Evolutionary conservation across 2,329 filamentous ascomycete genomes (phyloP).

Genomic region (Cercospora sp.): DNA sequence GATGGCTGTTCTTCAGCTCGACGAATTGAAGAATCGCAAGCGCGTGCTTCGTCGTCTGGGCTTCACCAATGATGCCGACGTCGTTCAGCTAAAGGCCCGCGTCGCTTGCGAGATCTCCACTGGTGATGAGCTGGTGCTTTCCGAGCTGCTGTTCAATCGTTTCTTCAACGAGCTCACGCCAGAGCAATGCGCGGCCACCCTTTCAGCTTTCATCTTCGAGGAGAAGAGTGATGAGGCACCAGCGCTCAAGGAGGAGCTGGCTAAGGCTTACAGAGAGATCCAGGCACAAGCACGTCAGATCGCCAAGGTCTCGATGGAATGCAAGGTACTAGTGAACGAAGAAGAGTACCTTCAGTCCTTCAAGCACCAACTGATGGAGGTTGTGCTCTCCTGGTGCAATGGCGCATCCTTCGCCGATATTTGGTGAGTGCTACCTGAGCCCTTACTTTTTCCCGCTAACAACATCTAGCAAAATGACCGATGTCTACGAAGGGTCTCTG

Average conservation of each 20-base stretch:
- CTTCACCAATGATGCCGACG: conserved; percentile 93
- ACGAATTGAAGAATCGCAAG: conserved; percentile 95
- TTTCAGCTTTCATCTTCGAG: conserved; percentile 96
- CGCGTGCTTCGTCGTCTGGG: conserved; percentile 88
- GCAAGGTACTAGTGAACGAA: conserved; percentile 90
- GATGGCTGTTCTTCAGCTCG: conserved; percentile 85
- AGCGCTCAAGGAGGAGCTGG: conserved; percentile 74
- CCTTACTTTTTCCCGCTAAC: conserved; percentile 10
- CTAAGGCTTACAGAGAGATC: conserved; percentile 82
- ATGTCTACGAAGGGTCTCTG: conserved; percentile 93
- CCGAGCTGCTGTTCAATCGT: conserved; percentile 90
- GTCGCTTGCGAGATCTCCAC: conserved; percentile 98
- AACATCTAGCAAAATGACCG: conserved; percentile 85
- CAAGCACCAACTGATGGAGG: conserved; percentile 96
- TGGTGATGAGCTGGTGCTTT: conserved; percentile 89
- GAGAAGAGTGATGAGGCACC: conserved; percentile 82
- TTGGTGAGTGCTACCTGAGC: conserved; percentile 66
- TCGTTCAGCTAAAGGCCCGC: conserved; percentile 93
- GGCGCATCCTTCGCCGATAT: conserved; percentile 90
- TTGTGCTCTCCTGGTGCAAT: conserved; percentile 87
- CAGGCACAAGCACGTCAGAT: conserved; percentile 83
- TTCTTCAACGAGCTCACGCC: conserved; percentile 96
- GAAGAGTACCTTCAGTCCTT: conserved; percentile 88
- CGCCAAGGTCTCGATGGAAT: conserved; percentile 91
- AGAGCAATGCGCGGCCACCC: conserved; percentile 79